Percentiles rank a stretch among this genome's conserved stretches.
These are phyloP conservation scores for Fusarium subtropicale DNA, from an alignment of 2,329 filamentous ascomycete genomes.

Conservation along the genomic window DNA sequence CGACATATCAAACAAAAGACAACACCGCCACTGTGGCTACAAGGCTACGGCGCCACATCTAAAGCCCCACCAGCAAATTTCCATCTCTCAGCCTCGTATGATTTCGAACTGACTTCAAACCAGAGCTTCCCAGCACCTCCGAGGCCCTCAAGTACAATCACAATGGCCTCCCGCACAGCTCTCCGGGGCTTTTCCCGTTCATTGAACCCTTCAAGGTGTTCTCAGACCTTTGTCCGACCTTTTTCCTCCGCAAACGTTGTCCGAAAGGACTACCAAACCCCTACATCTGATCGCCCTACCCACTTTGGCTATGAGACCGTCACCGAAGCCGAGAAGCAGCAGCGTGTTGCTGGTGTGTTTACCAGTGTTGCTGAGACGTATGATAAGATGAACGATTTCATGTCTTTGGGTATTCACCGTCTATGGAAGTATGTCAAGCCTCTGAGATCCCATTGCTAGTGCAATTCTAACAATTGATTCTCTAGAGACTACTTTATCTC, in stretches of 20 bases:
- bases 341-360: constrained; percentile 85
- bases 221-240: constrained; percentile 38
- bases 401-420: constrained; percentile 97
- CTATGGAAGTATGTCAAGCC: constrained; percentile 78
- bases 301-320: constrained; percentile 94
- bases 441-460: neutral
- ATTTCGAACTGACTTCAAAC: constrained; percentile 43
- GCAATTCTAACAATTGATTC: constrained; percentile 23
- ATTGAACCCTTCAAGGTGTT: constrained; percentile 31
- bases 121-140: constrained; percentile 25
- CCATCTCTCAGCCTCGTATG: constrained; percentile 48
- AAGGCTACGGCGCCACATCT: constrained; percentile 40
- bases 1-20: neutral
- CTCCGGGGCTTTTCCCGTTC: constrained; percentile 47
- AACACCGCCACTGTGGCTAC: constrained; percentile 39
- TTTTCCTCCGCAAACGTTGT: constrained; percentile 48
- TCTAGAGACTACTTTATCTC: constrained; percentile 88
- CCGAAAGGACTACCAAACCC: constrained; percentile 46
- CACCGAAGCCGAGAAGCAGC: constrained; percentile 79
- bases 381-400: constrained; percentile 98
- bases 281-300: constrained; percentile 69
- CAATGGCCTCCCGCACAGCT: constrained; percentile 49
- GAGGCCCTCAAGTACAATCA: constrained; percentile 25
- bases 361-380: constrained; percentile 94
- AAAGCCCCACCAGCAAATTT: constrained; percentile 41